phyloP scores from a whole-genome alignment of 116 monocot genomes.

The Thalassia testudinum region DNA sequence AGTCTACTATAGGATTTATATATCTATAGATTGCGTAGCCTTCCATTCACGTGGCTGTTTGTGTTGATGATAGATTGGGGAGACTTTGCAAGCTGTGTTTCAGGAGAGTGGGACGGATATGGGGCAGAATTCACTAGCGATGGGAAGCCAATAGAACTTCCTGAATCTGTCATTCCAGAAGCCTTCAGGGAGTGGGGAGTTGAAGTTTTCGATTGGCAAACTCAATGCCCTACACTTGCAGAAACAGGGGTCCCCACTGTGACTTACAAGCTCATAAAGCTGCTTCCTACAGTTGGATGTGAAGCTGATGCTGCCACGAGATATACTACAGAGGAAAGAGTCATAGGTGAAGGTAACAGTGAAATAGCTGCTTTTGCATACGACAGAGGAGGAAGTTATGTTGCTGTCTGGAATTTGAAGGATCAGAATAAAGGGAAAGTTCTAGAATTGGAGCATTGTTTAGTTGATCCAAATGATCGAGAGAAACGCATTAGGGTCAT shows the following conservation, averaged over 20 bases:
- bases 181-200: conserved; percentile 88
- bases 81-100: conserved; percentile 57
- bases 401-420: conserved; percentile 36
- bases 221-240: conserved; percentile 89
- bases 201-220: conserved; percentile 84
- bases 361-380: conserved; percentile 34
- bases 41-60: no score
- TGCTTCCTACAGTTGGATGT: conserved; percentile 85
- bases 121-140: conserved; percentile 59
- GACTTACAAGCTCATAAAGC: conserved; percentile 59
- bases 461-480: conserved; percentile 40
- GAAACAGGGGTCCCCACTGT: conserved; percentile 18
- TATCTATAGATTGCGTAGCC: no score
- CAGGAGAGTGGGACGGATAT: conserved; percentile 94
- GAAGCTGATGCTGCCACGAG: conserved; percentile 93
- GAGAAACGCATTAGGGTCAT: conserved; percentile 51
- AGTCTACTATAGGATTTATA: no score
- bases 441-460: conserved; percentile 71
- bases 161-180: conserved; percentile 67
- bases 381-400: conserved; percentile 33
- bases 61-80: conserved; percentile 20
- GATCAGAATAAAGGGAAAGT: conserved; percentile 7
- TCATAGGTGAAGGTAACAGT: conserved; percentile 15
- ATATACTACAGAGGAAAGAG: conserved; percentile 41
- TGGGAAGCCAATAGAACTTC: conserved; percentile 68